Base-by-base conservation (phyloP, 495 filamentous ascomycete species). In the Aspergillus affinis region DNA sequence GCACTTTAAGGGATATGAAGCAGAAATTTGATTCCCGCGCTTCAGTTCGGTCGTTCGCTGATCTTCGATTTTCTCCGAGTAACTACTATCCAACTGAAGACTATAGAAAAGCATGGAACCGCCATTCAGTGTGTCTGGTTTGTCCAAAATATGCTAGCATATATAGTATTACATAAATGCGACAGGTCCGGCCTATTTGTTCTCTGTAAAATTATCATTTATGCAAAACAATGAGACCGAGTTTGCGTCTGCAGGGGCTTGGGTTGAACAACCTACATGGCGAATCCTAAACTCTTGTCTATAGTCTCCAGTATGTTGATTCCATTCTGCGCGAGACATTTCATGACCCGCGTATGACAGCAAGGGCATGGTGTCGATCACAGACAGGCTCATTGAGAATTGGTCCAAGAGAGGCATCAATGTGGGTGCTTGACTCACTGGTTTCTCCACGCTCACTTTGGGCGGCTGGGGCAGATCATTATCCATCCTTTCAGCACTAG, bases 331-430 rank as follows among this genome's bases (percentile, higher is more conserved):
- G 6, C 55, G 45, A 12, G 65, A 60, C 19, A 74, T 41, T 15
- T 48, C 45, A 19, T 74, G 62, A 15, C 75, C 78, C 9, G 69
- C 55, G 51, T 73, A 74, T 21, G 76, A 76, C 4, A 82, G 36
- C 41, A 76, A 47, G 46, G 75, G 72, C 44, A 82, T 48, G 15
- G 57, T 41, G 27, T 61, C 61, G 23, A 77, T 55, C 20, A 68
- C 65, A n/a, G 72, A 71, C 51, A 81, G 67, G 29, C 65, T 68
- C 27, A 65, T 46, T 18, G 69, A 60, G 48, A 76, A 75, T 23
- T 57, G 64, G 27, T 73, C 65, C 47, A 76, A 64, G n/a, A 78
- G 65, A 27, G 73, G 53, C 53, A 65, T 73, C 10, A 76, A 56
- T 30, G 67, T 76, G 36, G 64, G 51, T 36, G 58, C 61, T 15